Evolutionary conservation across 306 rosid species (phyloP).

Genomic region (Myrica gale): DNA sequence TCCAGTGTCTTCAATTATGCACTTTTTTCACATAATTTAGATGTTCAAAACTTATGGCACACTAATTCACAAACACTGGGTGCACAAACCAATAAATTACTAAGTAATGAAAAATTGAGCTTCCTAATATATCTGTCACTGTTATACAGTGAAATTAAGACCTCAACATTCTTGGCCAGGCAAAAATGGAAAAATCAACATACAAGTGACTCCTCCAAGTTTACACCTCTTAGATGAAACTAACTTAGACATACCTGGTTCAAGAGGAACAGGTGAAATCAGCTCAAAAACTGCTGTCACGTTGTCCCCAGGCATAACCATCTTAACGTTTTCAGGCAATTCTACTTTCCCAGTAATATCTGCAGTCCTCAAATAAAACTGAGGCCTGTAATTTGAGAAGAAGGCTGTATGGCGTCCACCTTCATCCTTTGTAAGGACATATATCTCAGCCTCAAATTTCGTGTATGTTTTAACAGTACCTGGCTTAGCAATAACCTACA

Average conservation of each 20-base stretch:
- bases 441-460: slow-evolving; percentile 94
- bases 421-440: slow-evolving; percentile 96
- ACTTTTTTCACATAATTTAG: not conserved
- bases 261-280: slow-evolving; percentile 87
- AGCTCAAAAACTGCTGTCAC: slow-evolving; percentile 85
- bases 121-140: not conserved
- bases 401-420: slow-evolving; percentile 99
- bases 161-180: not conserved
- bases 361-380: slow-evolving; percentile 96
- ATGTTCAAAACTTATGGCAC: not conserved
- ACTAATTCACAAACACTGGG: not conserved
- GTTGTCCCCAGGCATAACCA: slow-evolving; percentile 99
- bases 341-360: slow-evolving; percentile 94
- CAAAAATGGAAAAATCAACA: not conserved
- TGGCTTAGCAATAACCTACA: slow-evolving; percentile 92
- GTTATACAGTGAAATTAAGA: not conserved
- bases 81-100: not conserved
- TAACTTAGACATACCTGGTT: slow-evolving; percentile 57
- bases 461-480: slow-evolving; percentile 75
- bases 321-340: slow-evolving; percentile 83
- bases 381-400: slow-evolving; percentile 95
- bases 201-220: not conserved
- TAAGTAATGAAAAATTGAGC: not conserved
- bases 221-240: not conserved
- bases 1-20: not conserved